Base-by-base conservation (phyloP, 202 grass and related monocot species). In the Musa balbisiana region DNA sequence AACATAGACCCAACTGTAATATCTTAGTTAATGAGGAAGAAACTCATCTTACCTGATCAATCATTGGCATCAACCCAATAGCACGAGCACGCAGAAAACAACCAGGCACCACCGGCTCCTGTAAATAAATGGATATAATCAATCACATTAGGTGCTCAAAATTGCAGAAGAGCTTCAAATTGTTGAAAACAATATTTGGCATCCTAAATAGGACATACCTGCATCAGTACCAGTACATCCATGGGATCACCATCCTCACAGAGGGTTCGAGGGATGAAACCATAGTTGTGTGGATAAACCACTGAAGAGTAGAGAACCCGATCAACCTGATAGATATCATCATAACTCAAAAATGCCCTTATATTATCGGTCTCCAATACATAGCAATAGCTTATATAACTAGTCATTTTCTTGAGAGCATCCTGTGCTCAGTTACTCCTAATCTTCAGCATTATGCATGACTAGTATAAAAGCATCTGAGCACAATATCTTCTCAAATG, bases 1-100 rank as follows among this genome's bases (percentile, higher is more conserved):
- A 58, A 16, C 14, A 13, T 58, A 17, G 55, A 16, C 14, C 55
- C 55, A 16, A 4, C 8, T 58, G 55, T 17, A 16, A 4, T 4
- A 58, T 16, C 55, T 16, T 9, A 73, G 50, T 17, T 23, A 54
- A 73, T 15, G 4, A 55, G 33, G 12, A 55, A 17, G 9, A 76
- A 79, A 43, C 2, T 26, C 2, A 2, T 1, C 8, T 51, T 70
- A 94, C 95, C 95, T 99, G 95, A 83, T 99, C 95, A 80, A 99
- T 99, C 95, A 99, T 99, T 82, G 91, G 95, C 95, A 99, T 99
- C 55, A 99, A 85, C 11, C 91, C 95, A 87, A 99, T 99, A 71
- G 95, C 95, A 84, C 88, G 95, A 26, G 95, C 95, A 74, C 91
- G 88, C 77, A 99, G 83, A 80, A 88, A 99, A 72, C 88, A 94